Conservation (phyloP, 257 asterid species). For the Capsicum rhomboideum region DNA sequence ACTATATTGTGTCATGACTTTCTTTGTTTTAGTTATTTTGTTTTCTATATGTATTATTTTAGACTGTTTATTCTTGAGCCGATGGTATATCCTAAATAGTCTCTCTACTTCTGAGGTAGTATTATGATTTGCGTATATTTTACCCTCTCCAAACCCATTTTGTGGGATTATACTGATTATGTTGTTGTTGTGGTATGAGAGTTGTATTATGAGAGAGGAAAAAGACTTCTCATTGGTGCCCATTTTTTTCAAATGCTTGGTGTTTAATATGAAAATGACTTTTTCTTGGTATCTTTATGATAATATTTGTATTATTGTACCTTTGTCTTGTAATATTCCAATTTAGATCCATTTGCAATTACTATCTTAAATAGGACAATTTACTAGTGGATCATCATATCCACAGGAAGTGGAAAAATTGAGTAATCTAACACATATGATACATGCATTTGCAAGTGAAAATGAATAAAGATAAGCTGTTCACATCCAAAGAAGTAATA, state of each 20-base stretch:
- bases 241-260: not conserved
- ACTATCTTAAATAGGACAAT: not conserved
- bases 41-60: no score
- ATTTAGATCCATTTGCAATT: not conserved
- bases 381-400: not conserved
- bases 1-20: no score
- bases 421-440: not conserved
- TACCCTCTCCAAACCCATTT: no score
- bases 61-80: no score
- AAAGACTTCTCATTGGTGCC: not conserved
- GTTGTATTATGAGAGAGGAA: not conserved
- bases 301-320: not conserved
- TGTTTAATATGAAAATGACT: not conserved
- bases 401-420: not conserved
- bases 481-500: not conserved
- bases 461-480: not conserved
- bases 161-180: no score
- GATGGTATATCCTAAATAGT: no score
- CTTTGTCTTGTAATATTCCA: not conserved
- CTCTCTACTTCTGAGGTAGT: no score
- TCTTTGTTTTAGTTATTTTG: no score
- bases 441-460: not conserved
- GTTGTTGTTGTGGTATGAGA: not conserved
- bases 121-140: no score
- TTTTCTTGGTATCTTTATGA: not conserved